A percentile compares a stretch with the other conserved stretches of the same genome.
These are phyloP conservation scores for Aquilaria malaccensis DNA, from an alignment of 345 rosid genomes.

Conservation along the genomic window DNA sequence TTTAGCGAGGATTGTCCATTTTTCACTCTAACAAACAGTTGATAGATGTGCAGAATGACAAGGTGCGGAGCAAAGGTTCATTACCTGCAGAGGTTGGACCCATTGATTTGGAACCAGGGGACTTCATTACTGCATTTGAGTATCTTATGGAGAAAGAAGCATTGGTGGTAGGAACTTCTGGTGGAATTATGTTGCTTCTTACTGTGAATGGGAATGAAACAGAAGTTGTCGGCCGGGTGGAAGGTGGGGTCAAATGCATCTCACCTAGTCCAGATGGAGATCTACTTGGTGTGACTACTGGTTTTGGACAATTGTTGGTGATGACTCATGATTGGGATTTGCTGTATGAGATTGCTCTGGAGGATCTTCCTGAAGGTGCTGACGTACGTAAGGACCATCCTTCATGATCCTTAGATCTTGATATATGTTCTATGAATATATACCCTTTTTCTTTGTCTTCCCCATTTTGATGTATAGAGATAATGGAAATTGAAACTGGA, in stretches of 20 bases:
- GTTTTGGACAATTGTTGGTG: slow-evolving; percentile 72
- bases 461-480: background rate
- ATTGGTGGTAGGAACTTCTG: slow-evolving; percentile 62
- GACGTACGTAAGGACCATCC: slow-evolving; percentile 80
- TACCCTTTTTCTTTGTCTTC: background rate
- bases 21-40: slow-evolving; percentile 2
- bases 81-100: slow-evolving; percentile 38
- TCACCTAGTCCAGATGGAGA: slow-evolving; percentile 91
- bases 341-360: slow-evolving; percentile 62
- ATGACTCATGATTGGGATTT: slow-evolving; percentile 98
- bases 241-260: slow-evolving; percentile 80
- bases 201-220: slow-evolving; percentile 48
- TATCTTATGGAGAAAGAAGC: slow-evolving; percentile 93
- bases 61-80: slow-evolving; percentile 23
- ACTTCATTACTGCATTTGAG: slow-evolving; percentile 65
- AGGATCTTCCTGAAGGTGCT: slow-evolving; percentile 50
- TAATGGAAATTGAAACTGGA: background rate
- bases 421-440: background rate
- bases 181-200: slow-evolving; percentile 60
- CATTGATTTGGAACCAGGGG: slow-evolving; percentile 61
- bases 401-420: slow-evolving; percentile 19
- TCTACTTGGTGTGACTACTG: slow-evolving; percentile 58
- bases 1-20: too few species aligned
- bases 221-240: slow-evolving; percentile 74
- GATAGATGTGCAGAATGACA: slow-evolving; percentile 40